Evolutionary conservation across 2,329 filamentous ascomycete genomes (phyloP).

Genomic region (Nannizzia gypsea): DNA sequence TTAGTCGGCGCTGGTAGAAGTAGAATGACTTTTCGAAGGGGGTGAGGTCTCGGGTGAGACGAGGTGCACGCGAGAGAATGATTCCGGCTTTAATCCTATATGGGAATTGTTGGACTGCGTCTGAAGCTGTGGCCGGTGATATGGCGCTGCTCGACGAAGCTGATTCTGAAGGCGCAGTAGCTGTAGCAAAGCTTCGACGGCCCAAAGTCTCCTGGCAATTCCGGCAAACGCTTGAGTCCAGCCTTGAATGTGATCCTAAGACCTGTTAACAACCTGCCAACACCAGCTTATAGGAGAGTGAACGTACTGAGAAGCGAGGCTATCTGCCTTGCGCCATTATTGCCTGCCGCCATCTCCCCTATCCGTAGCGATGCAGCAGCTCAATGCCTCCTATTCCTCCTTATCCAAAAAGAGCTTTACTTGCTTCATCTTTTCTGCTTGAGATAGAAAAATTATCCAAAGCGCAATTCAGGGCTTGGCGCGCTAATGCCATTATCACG

Average conservation of each 20-base stretch:
- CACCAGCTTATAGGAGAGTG: neutral
- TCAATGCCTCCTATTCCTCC: neutral
- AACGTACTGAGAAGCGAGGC: slow-evolving; percentile 30
- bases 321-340: slow-evolving; percentile 32
- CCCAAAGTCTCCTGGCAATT: slow-evolving; percentile 33
- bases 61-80: slow-evolving; percentile 75
- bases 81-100: slow-evolving; percentile 53
- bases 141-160: neutral
- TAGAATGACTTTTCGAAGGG: slow-evolving; percentile 87
- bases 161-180: slow-evolving; percentile 23
- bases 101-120: slow-evolving; percentile 16
- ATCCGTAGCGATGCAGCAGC: slow-evolving; percentile 8
- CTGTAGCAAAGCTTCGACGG: slow-evolving; percentile 31
- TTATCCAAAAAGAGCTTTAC: slow-evolving; percentile 6
- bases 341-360: slow-evolving; percentile 29
- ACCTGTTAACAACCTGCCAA: slow-evolving; percentile 10
- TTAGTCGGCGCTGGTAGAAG: slow-evolving; percentile 94
- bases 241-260: slow-evolving; percentile 25
- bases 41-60: slow-evolving; percentile 71
- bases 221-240: slow-evolving; percentile 32
- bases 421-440: neutral
- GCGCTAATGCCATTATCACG: slow-evolving; percentile 16
- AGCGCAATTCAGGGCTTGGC: slow-evolving; percentile 6
- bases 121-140: neutral
- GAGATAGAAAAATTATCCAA: slow-evolving; percentile 7